Evolutionary conservation across 2,329 filamentous ascomycete species (phyloP).

Genomic region (Corinectria fuckeliana): DNA sequence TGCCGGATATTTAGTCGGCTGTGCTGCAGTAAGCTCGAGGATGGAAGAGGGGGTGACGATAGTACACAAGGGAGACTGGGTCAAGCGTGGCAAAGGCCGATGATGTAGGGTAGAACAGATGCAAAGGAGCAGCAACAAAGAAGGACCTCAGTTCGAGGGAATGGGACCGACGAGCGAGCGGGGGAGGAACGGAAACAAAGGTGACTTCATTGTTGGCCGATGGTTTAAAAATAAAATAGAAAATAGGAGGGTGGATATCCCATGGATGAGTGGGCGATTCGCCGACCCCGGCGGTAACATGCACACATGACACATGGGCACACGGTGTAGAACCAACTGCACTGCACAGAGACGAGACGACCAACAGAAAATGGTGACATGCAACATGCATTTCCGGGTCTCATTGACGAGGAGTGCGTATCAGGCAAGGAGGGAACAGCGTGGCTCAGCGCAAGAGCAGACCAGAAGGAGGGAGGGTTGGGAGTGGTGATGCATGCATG

Average conservation of each 20-base stretch:
- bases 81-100: background rate
- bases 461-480: no score
- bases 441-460: background rate
- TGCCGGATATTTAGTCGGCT: no score
- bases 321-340: background rate
- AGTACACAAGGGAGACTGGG: background rate
- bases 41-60: background rate
- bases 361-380: background rate
- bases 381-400: background rate
- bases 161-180: background rate
- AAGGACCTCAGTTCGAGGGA: conserved; percentile 3
- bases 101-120: conserved; percentile 11
- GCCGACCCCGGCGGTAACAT: conserved; percentile 1
- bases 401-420: background rate
- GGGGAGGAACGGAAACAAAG: background rate
- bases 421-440: background rate
- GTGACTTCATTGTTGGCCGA: background rate
- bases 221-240: no score
- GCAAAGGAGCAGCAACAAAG: background rate
- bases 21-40: background rate
- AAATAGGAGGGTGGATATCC: background rate
- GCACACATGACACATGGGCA: no score
- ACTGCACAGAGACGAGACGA: no score
- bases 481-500: no score
- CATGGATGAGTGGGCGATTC: background rate